Percentiles rank a stretch among this genome's conserved stretches.
These are phyloP conservation scores for Coemansia guatemalensis DNA, from an alignment of 192 early-diverging fungal genomes.

Conservation along the genomic window DNA sequence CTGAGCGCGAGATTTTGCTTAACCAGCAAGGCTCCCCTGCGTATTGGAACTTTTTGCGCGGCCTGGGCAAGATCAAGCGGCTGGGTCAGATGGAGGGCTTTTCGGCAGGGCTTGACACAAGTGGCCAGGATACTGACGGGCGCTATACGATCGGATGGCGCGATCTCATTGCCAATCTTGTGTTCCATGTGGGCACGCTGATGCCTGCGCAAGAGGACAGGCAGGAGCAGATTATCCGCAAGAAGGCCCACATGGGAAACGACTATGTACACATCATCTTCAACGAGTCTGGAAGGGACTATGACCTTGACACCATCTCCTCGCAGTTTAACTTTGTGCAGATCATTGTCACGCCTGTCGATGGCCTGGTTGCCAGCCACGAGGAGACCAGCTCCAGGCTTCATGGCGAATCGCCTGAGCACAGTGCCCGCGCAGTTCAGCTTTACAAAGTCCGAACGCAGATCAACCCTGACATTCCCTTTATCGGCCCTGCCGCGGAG, in stretches of 20 bases:
- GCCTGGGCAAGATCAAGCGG: constrained; percentile 73
- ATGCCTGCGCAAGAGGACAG: constrained; percentile 78
- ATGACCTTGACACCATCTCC: constrained; percentile 86
- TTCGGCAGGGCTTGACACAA: constrained; percentile 86
- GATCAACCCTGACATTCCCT: constrained; percentile 75
- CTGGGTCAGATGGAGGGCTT: constrained; percentile 69
- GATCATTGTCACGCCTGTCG: constrained; percentile 88
- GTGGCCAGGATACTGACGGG: constrained; percentile 79
- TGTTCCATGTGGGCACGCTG: constrained; percentile 93
- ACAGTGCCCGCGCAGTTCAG: constrained; percentile 13
- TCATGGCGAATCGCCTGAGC: constrained; percentile 7
- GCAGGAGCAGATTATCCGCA: constrained; percentile 79
- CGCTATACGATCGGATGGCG: constrained; percentile 78
- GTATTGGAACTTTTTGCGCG: constrained; percentile 85
- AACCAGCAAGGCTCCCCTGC: constrained; percentile 83
- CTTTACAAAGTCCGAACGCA: constrained; percentile 68
- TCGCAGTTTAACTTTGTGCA: constrained; percentile 96
- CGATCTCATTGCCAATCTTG: constrained; percentile 81
- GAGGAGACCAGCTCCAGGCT: constrained; percentile 55
- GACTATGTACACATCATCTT: constrained; percentile 94
- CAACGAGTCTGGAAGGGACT: constrained; percentile 83
- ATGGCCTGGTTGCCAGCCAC: constrained; percentile 60
- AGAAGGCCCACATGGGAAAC: constrained; percentile 97
- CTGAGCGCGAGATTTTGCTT: constrained; percentile 83
- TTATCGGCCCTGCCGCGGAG: constrained; percentile 75